phyloP scores from a whole-genome alignment of 148 eudicot species.

The Limonium bicolor region DNA sequence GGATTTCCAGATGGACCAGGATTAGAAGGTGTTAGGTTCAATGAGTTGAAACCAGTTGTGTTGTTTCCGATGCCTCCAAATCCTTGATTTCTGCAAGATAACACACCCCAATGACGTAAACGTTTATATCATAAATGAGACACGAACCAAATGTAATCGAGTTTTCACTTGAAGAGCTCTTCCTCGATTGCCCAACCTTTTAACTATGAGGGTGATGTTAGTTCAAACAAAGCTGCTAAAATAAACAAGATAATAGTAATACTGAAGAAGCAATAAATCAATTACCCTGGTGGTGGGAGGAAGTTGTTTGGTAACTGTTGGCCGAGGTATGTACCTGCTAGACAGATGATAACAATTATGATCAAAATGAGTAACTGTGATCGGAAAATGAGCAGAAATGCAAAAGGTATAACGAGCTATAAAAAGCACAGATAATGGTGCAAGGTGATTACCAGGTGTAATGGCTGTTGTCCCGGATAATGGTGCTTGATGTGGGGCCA shows the following conservation, averaged over 20 bases:
- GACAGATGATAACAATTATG: slow-evolving; percentile 1
- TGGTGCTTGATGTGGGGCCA: slow-evolving; percentile 27
- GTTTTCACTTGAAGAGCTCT: background rate
- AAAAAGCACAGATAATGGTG: background rate
- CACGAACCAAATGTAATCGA: background rate
- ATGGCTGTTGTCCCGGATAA: slow-evolving; percentile 26
- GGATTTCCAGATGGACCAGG: slow-evolving; percentile 72
- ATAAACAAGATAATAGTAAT: background rate
- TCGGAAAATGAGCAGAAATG: background rate
- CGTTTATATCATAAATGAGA: background rate
- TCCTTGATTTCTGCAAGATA: slow-evolving; percentile 39
- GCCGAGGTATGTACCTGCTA: slow-evolving; percentile 57
- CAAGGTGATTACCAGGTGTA: slow-evolving; percentile 24
- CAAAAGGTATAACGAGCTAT: background rate
- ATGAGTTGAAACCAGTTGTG: slow-evolving; percentile 20
- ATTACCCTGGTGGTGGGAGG: slow-evolving; percentile 52
- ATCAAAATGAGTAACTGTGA: background rate
- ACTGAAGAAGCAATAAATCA: background rate
- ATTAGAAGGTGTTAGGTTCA: slow-evolving; percentile 24
- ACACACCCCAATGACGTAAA: background rate
- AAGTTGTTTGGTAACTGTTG: slow-evolving; percentile 37
- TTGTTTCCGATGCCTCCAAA: slow-evolving; percentile 27
- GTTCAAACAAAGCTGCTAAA: background rate
- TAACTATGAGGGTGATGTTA: background rate
- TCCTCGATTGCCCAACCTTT: background rate